These are phyloP conservation scores for Pseudoperonospora humuli DNA, from an alignment of 352 stramenopile species.

Conservation along the genomic window DNA sequence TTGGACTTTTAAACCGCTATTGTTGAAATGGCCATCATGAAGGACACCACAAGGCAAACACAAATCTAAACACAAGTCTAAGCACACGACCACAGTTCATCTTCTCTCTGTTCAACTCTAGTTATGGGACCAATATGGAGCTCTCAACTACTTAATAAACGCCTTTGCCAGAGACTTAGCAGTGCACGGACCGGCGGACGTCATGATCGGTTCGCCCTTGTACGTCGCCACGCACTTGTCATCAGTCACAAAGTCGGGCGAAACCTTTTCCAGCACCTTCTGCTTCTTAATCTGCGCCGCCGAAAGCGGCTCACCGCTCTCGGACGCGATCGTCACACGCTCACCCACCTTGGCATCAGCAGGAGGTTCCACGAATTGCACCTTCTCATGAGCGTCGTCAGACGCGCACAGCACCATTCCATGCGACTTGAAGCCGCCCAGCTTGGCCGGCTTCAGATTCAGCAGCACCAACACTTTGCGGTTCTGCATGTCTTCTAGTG, in stretches of 20 bases:
- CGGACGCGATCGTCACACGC: conserved; percentile 81
- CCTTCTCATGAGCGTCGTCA: conserved; percentile 80
- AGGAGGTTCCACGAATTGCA: conserved; percentile 93
- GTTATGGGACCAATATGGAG: not conserved
- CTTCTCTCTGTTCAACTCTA: not conserved
- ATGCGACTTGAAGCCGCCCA: conserved; percentile 94
- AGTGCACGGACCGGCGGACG: conserved; percentile 49
- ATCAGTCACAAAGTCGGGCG: conserved; percentile 61
- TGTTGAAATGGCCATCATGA: not conserved
- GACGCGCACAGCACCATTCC: conserved; percentile 96
- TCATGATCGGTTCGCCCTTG: conserved; percentile 71
- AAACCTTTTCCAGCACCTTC: conserved; percentile 79
- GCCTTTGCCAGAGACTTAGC: conserved; percentile 55
- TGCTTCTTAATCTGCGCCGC: conserved; percentile 84
- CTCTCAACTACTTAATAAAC: conserved; percentile 56
- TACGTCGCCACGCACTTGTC: conserved; percentile 64
- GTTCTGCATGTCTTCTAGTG: conserved; percentile 91
- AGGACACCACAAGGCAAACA: too few relatives aligned
- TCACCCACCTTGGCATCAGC: conserved; percentile 89
- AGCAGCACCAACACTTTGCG: conserved; percentile 94
- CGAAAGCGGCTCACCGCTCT: conserved; percentile 63
- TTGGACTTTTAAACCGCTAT: too few relatives aligned
- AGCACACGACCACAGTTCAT: too few relatives aligned
- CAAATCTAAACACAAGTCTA: too few relatives aligned
- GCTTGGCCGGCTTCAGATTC: conserved; percentile 97